Percentiles rank a stretch among this genome's conserved stretches.
Conservation (phyloP, 306 rosid genomes). For the Castanopsis chinensis region DNA sequence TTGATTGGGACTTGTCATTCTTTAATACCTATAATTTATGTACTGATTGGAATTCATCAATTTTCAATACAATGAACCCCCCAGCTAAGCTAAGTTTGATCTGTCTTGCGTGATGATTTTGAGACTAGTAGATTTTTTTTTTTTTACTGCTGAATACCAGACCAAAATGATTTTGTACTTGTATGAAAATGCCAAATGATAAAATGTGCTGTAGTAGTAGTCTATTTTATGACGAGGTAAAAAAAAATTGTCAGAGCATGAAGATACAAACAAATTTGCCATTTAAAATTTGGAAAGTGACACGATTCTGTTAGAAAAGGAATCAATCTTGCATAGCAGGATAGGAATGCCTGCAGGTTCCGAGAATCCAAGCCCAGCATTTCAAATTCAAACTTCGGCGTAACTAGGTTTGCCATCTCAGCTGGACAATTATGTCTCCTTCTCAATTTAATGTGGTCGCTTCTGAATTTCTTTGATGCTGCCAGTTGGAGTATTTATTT, state of each 20-base stretch:
- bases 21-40: constrained; percentile 22
- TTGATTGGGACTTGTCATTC: constrained; percentile 43
- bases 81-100: background rate
- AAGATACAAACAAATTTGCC: background rate
- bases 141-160: background rate
- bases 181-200: background rate
- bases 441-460: background rate
- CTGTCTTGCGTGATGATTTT: background rate
- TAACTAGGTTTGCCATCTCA: background rate
- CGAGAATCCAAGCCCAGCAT: background rate
- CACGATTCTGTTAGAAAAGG: background rate
- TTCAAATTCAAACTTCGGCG: background rate
- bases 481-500: background rate
- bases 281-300: background rate
- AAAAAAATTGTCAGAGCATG: background rate
- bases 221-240: background rate
- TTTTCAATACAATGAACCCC: constrained; percentile 14
- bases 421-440: background rate
- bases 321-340: background rate
- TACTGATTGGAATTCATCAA: constrained; percentile 30
- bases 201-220: background rate
- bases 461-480: background rate
- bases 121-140: background rate
- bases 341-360: background rate
- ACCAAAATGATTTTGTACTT: background rate